Base-by-base conservation (phyloP, 192 early-diverging fungal genomes). In the Rhizoclosmatium sp. region DNA sequence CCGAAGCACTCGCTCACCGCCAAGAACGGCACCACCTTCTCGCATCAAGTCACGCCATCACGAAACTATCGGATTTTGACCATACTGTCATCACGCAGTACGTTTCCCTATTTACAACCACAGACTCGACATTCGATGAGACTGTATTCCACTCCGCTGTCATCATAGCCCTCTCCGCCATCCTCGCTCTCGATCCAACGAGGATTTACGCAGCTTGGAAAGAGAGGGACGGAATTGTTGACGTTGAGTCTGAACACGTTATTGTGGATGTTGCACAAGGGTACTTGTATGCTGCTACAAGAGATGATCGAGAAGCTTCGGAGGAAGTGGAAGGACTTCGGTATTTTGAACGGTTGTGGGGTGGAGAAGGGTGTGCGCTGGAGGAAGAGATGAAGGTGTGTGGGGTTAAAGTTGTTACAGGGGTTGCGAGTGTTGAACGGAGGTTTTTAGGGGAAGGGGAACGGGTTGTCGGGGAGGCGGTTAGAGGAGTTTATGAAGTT, bases 321-420 rank as follows among this genome's bases (percentile, higher is more conserved):
- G 58, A 16, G 58, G 2, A 59, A 59, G 58, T 59, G 9, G 21
- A n/a, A 19, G 12, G 64, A 65, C 21, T 3, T 65, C 21, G 39
- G 64, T 10, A 69, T 65, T 65, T 65, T 39, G 62, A 65, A 12
- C 14, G 62, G 21, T 23, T 65, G 62, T 69, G 67, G 67, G 42
- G 46, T 69, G 31, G 31, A 31, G 31, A 31, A 31, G 31, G 31
- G 31, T 31, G 31, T 31, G 31, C 31, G 31, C 31, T 31, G 31
- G 31, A 31, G 31, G 31, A 31, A 31, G 31, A 31, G 31, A 31
- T 31, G 31, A 31, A 31, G 31, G 31, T 31, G 31, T 31, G 31
- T 31, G 31, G 31, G 31, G 31, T 31, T 0, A 31, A 31, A 31
- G 31, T 31, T 31, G 31, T 31, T 31, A 31, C 31, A 31, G 31